Base-by-base conservation (phyloP, 495 filamentous ascomycete species). In the Aspergillus heteromorphus region DNA sequence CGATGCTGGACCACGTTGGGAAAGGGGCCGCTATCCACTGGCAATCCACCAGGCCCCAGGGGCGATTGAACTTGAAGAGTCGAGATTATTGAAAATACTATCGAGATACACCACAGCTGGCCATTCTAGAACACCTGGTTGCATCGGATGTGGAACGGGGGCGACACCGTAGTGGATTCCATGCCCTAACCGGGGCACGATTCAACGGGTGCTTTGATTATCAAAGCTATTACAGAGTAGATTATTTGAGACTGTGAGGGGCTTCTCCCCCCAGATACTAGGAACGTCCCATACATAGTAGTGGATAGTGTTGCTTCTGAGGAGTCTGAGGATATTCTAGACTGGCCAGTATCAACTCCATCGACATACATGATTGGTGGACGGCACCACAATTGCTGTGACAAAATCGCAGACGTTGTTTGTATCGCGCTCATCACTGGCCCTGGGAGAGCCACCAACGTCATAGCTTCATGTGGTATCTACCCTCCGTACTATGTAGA, bases 231-330 rank as follows among this genome's bases (percentile, higher is more conserved):
- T 10, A 20, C 20, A n/a, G n/a, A n/a, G n/a, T 48, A 5, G 10
- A 23, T 47, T 20, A 25, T 52, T 47, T 34, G 45, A 57, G 40
- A 57, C 29, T 41, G 40, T 23, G 11, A 57, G 47, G 41, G 21
- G 27, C 30, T 45, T 45, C 34, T 25, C 10, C 41, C 51, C 31
- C 30, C 27, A 38, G 45, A n/a, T n/a, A n/a, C n/a, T n/a, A n/a
- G n/a, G n/a, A n/a, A 31, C 47, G 31, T 31, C 36, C 45, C 31
- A 42, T 40, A 27, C 20, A 17, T 34, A 5, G n/a, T 11, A 36
- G 2, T 10, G n/a, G 17, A 16, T 43, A 11, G n/a, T 23, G 21
- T n/a, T 13, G 6, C 17, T 16, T 7, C 16, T 31, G 25, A 7
- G 30, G 14, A 34, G 30, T 10, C 30, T 9, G 34, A 38, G 5